Evolutionary conservation across 1,139 yeast genomes (phyloP).

Genomic region (Candida glucosophila): DNA sequence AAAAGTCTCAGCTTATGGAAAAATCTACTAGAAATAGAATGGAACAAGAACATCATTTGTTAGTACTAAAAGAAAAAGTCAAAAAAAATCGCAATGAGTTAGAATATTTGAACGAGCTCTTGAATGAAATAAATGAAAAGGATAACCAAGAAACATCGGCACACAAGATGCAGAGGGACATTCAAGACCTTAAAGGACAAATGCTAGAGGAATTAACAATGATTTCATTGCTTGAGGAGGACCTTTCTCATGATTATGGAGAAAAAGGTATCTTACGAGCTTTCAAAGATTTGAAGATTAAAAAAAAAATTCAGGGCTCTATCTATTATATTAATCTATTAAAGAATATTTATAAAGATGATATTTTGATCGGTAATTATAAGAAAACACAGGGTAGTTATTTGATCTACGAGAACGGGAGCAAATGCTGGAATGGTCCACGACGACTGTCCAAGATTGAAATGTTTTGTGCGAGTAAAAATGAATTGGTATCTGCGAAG

Average conservation of each 20-base stretch:
- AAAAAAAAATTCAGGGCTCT: conserved; percentile 55
- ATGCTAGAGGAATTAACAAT: conserved; percentile 14
- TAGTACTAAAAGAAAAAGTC: conserved; percentile 11
- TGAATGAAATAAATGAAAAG: conserved; percentile 18
- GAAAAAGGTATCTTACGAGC: conserved; percentile 59
- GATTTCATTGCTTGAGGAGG: conserved; percentile 10
- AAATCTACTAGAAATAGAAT: conserved; percentile 13
- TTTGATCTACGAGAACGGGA: conserved; percentile 51
- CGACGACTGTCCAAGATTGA: conserved; percentile 58
- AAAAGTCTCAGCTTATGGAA: conserved; percentile 16
- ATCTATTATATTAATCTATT: conserved; percentile 56
- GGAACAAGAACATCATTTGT: conserved; percentile 2
- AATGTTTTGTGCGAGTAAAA: conserved; percentile 57
- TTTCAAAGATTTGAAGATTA: conserved; percentile 40
- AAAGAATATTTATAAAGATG: conserved; percentile 52
- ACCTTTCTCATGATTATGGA: conserved; percentile 39
- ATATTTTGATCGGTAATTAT: conserved; percentile 50
- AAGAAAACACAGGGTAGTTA: conserved; percentile 25
- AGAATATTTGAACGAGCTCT: conserved; percentile 4
- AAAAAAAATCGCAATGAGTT: conserved; percentile 14
- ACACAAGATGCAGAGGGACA: not conserved
- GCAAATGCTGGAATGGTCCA: conserved; percentile 95
- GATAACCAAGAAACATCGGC: conserved; percentile 1
- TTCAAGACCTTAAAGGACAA: conserved; percentile 8
- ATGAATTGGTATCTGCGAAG: conserved; percentile 52